Percentiles rank a stretch among this genome's conserved stretches.
phyloP scores from a whole-genome alignment of 2,329 filamentous ascomycete species.

The Colletotrichum sp. region DNA sequence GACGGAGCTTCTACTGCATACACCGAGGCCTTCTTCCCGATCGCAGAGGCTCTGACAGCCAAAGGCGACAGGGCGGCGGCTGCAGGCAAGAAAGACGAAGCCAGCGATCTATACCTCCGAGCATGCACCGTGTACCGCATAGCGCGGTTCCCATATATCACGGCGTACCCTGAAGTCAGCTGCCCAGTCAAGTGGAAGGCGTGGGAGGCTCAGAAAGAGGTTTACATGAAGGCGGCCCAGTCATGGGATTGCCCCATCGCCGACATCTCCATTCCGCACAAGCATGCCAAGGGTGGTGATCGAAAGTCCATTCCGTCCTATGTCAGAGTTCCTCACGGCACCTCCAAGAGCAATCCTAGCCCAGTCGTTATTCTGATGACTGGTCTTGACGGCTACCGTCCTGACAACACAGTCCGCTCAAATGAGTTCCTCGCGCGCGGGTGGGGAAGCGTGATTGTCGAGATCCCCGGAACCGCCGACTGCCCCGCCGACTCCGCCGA shows the following conservation, averaged over 20 bases:
- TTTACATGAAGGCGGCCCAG: slow-evolving; percentile 62
- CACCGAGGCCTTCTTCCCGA: slow-evolving; percentile 66
- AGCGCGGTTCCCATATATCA: slow-evolving; percentile 69
- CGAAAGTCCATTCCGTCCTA: slow-evolving; percentile 66
- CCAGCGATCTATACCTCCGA: slow-evolving; percentile 70
- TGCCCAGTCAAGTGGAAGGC: slow-evolving; percentile 61
- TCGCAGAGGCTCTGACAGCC: slow-evolving; percentile 60
- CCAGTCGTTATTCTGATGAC: slow-evolving; percentile 64
- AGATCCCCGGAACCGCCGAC: slow-evolving; percentile 60
- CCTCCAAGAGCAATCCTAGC: slow-evolving; percentile 23
- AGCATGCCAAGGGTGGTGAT: slow-evolving; percentile 53
- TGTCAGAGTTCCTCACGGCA: slow-evolving; percentile 59
- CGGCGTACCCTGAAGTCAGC: slow-evolving; percentile 40
- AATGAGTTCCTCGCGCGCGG: slow-evolving; percentile 68
- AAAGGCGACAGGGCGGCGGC: slow-evolving; percentile 56
- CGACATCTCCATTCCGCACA: slow-evolving; percentile 68
- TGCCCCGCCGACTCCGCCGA: slow-evolving; percentile 69
- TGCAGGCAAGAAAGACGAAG: slow-evolving; percentile 54
- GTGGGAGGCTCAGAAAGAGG: slow-evolving; percentile 69
- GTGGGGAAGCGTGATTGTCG: slow-evolving; percentile 67
- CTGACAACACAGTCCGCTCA: slow-evolving; percentile 65
- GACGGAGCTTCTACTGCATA: slow-evolving; percentile 71
- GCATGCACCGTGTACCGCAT: slow-evolving; percentile 78
- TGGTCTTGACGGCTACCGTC: slow-evolving; percentile 67
- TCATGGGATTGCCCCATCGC: slow-evolving; percentile 62